phyloP scores from a whole-genome alignment of 257 asterid species.

The Marsdenia floribunda region DNA sequence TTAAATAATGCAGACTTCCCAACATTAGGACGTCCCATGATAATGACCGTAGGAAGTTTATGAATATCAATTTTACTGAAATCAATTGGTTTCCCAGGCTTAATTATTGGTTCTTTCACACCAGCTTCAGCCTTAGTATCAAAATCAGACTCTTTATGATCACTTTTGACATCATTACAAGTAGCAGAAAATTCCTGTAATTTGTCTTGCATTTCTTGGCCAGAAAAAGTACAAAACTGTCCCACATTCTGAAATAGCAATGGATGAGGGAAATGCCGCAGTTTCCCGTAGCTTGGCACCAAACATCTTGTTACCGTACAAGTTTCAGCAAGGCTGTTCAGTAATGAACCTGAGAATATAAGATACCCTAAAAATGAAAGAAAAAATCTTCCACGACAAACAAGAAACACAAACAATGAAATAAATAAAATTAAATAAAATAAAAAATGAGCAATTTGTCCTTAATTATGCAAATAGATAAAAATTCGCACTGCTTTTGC shows the following conservation, averaged over 20 bases:
- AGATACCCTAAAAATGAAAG: slow-evolving; percentile 12
- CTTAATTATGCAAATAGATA: no score
- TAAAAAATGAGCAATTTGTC: no score
- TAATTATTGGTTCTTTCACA: slow-evolving; percentile 27
- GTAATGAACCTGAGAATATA: slow-evolving; percentile 27
- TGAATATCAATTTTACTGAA: slow-evolving; percentile 63
- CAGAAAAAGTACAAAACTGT: slow-evolving; percentile 35
- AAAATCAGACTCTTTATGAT: slow-evolving; percentile 25
- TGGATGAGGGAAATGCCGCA: slow-evolving; percentile 14
- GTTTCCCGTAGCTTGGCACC: slow-evolving; percentile 19
- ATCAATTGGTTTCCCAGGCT: slow-evolving; percentile 44
- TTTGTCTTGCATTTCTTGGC: slow-evolving; percentile 25
- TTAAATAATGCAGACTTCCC: slow-evolving; percentile 93
- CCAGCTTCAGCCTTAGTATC: slow-evolving; percentile 21
- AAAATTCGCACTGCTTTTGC: background rate
- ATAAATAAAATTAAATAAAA: no score
- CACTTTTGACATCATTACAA: slow-evolving; percentile 24
- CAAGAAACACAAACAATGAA: slow-evolving; percentile 2
- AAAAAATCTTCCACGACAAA: slow-evolving; percentile 1
- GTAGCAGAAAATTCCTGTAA: slow-evolving; percentile 28
- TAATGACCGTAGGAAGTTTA: slow-evolving; percentile 74
- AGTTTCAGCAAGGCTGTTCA: slow-evolving; percentile 10
- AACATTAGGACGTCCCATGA: slow-evolving; percentile 94
- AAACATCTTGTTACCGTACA: slow-evolving; percentile 19
- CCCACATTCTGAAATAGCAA: slow-evolving; percentile 22